Conservation (phyloP, 768 basidiomycete species). For the Pisolithus tinctorius region DNA sequence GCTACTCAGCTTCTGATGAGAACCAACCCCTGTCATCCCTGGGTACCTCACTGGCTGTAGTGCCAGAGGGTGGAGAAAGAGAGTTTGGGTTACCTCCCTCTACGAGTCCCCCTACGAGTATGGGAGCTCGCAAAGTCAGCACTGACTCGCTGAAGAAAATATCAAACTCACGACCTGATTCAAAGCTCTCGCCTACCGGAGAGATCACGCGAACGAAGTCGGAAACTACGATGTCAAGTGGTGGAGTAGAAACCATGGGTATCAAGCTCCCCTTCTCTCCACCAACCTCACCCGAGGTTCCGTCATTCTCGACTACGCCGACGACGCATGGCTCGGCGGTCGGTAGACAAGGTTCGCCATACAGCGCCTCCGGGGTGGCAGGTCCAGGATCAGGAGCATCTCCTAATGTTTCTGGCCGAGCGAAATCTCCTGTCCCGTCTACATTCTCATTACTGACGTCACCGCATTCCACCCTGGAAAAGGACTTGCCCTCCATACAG, state of each 20-base stretch:
- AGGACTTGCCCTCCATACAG: slow-evolving; percentile 28
- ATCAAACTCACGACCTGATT: slow-evolving; percentile 32
- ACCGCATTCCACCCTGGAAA: slow-evolving; percentile 25
- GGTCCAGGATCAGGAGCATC: background rate
- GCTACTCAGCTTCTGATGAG: slow-evolving; percentile 21
- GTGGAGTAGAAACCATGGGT: slow-evolving; percentile 21
- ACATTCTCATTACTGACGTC: slow-evolving; percentile 32
- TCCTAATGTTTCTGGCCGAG: slow-evolving; percentile 5
- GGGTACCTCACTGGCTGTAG: slow-evolving; percentile 11
- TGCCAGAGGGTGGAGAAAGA: slow-evolving; percentile 15
- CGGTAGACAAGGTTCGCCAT: slow-evolving; percentile 8
- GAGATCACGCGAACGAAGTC: slow-evolving; percentile 16
- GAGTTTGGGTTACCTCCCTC: slow-evolving; percentile 10
- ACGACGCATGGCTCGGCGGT: slow-evolving; percentile 11
- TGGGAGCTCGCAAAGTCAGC: slow-evolving; percentile 25
- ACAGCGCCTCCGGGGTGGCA: slow-evolving; percentile 15
- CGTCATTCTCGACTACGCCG: slow-evolving; percentile 25
- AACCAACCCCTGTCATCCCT: slow-evolving; percentile 15
- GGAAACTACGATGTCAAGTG: slow-evolving; percentile 11
- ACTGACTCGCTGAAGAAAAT: slow-evolving; percentile 28
- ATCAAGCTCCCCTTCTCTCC: slow-evolving; percentile 27
- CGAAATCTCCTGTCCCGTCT: slow-evolving; percentile 16
- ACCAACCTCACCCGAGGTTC: slow-evolving; percentile 22
- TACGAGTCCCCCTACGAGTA: slow-evolving; percentile 22
- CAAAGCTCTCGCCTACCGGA: slow-evolving; percentile 28